Evolutionary conservation across 495 filamentous ascomycete species (phyloP).

Genomic region (Penicillium pancosmium): DNA sequence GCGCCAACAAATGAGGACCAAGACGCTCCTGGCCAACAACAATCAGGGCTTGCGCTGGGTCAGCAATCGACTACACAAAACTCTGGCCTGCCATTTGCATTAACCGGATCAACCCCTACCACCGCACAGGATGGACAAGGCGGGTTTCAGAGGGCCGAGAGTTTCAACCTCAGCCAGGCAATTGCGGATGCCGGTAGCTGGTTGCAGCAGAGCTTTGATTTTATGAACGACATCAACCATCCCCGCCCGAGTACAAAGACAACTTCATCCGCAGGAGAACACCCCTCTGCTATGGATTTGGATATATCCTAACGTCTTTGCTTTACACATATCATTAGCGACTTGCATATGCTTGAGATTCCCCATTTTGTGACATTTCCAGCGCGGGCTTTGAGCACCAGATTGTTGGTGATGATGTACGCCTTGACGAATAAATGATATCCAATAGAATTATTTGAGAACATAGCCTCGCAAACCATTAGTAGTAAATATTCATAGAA

Average conservation of each 20-base stretch:
- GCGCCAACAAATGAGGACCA: not conserved
- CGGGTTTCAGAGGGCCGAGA: conserved; percentile 27
- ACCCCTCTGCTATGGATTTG: conserved; percentile 11
- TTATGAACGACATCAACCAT: conserved; percentile 32
- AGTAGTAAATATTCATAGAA: no score
- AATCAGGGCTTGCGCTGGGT: not conserved
- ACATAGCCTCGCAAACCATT: no score
- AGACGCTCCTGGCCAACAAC: not conserved
- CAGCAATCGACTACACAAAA: conserved; percentile 14
- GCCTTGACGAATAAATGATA: conserved; percentile 1
- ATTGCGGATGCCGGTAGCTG: conserved; percentile 50
- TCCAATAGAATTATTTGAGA: not conserved
- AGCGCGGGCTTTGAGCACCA: not conserved
- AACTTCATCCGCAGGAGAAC: conserved; percentile 10
- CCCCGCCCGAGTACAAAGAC: conserved; percentile 13
- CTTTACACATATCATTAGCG: not conserved
- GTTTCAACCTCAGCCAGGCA: conserved; percentile 45
- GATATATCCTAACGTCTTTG: conserved; percentile 14
- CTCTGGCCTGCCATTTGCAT: conserved; percentile 31
- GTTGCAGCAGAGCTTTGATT: conserved; percentile 47
- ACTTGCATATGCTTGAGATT: not conserved
- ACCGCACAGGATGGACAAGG: conserved; percentile 45
- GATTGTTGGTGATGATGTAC: not conserved
- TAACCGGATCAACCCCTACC: conserved; percentile 37
- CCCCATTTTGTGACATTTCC: conserved; percentile 4